Conservation (phyloP, 768 basidiomycete genomes). For the Hortiboletus flavorubellus region DNA sequence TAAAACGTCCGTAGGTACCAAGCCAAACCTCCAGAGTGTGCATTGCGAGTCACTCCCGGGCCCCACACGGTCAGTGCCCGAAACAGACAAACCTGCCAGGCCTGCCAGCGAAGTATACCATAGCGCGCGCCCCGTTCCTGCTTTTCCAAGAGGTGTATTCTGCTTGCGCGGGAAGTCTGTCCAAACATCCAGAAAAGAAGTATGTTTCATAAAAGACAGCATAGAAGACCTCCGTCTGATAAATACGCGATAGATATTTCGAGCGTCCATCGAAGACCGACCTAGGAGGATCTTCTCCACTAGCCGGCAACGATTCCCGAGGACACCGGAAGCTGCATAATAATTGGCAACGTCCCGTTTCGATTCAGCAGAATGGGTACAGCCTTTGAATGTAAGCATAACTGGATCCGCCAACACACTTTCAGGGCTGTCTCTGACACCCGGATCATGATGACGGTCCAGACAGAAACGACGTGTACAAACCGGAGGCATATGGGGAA, state of each 20-base stretch:
- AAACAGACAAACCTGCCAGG: neutral
- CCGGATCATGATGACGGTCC: slow-evolving; percentile 12
- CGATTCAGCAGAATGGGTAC: slow-evolving; percentile 2
- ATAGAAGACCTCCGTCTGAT: slow-evolving; percentile 16
- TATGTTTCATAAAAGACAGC: slow-evolving; percentile 3
- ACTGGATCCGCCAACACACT: slow-evolving; percentile 12
- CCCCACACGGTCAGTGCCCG: slow-evolving; percentile 5
- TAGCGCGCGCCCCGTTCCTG: neutral
- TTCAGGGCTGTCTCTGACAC: slow-evolving; percentile 15
- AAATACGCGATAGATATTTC: slow-evolving; percentile 15
- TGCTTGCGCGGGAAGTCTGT: neutral
- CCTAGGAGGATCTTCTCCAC: slow-evolving; percentile 19
- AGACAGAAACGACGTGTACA: neutral
- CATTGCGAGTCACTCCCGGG: neutral
- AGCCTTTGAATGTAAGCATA: slow-evolving; percentile 5
- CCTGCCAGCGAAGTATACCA: neutral
- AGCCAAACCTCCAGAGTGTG: neutral
- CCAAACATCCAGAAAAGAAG: slow-evolving; percentile 11
- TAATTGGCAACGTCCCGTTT: neutral
- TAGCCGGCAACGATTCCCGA: slow-evolving; percentile 13
- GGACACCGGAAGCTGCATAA: slow-evolving; percentile 14
- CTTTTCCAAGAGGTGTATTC: slow-evolving; percentile 1
- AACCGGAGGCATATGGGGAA: neutral
- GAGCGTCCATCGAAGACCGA: slow-evolving; percentile 18
- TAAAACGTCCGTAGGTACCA: neutral